Conservation (phyloP, 164 flowering plant genomes). For the Dillenia suffruticosa region DNA sequence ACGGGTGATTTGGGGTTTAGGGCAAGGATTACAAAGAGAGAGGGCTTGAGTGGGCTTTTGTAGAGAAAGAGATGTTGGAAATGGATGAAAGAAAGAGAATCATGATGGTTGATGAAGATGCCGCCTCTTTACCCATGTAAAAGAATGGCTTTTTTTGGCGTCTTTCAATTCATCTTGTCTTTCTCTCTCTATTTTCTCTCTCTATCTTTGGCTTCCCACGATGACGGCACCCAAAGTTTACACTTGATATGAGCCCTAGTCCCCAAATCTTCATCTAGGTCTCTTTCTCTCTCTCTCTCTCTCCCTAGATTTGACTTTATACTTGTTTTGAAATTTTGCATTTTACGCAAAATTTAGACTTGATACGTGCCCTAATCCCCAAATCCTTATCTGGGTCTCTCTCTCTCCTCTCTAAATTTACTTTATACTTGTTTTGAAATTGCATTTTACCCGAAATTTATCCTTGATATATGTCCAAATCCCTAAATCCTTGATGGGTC, state of each 20-base stretch:
- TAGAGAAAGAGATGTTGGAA: not conserved
- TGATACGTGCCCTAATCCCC: too few relatives aligned
- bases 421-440: not conserved
- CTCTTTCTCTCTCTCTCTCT: not conserved
- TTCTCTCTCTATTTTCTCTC: not conserved
- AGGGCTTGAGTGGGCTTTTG: constrained; percentile 53
- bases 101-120: constrained; percentile 4
- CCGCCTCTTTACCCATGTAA: constrained; percentile 9
- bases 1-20: constrained; percentile 2
- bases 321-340: not conserved
- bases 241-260: constrained; percentile 65
- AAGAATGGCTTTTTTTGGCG: constrained; percentile 14
- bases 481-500: too few relatives aligned
- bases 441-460: too few relatives aligned
- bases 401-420: too few relatives aligned
- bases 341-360: too few relatives aligned
- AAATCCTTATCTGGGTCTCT: too few relatives aligned
- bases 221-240: constrained; percentile 33
- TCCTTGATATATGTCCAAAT: too few relatives aligned
- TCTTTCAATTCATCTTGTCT: constrained; percentile 3
- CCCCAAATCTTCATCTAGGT: not conserved
- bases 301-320: not conserved
- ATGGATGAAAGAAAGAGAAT: not conserved
- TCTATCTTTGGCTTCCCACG: constrained; percentile 28
- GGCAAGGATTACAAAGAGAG: constrained; percentile 67